phyloP scores from a whole-genome alignment of 1,284 basidiomycete species.

The Volvariella surrecta region DNA sequence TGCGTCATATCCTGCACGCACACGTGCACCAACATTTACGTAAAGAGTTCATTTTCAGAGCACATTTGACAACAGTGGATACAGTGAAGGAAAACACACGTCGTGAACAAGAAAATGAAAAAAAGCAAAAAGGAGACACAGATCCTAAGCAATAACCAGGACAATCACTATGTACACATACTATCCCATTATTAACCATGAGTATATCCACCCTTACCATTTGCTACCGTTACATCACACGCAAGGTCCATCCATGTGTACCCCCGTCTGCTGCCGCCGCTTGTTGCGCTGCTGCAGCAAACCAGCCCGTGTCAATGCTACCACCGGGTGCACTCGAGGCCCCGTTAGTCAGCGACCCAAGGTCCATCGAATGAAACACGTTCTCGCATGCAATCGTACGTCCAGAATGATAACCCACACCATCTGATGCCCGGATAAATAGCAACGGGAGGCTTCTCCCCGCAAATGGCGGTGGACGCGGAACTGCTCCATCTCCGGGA shows the following conservation, averaged over 20 bases:
- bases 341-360: conserved; percentile 32
- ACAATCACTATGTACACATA: neutral
- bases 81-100: neutral
- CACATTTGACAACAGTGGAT: conserved; percentile 1
- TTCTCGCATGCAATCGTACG: conserved; percentile 79
- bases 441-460: conserved; percentile 62
- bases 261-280: conserved; percentile 48
- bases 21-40: neutral
- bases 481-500: conserved; percentile 20
- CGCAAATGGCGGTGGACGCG: conserved; percentile 39
- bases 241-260: conserved; percentile 63
- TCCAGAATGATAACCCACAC: conserved; percentile 78
- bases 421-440: conserved; percentile 68
- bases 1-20: neutral
- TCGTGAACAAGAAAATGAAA: neutral
- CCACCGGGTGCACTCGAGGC: conserved; percentile 28
- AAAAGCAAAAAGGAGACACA: neutral
- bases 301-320: conserved; percentile 49
- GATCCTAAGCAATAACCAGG: neutral
- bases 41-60: neutral
- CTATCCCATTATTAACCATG: neutral
- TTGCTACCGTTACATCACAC: conserved; percentile 52
- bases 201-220: neutral
- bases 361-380: conserved; percentile 59
- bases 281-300: conserved; percentile 52